Base-by-base conservation (phyloP, 2,329 filamentous ascomycete genomes). In the Ilyonectria sp. region DNA sequence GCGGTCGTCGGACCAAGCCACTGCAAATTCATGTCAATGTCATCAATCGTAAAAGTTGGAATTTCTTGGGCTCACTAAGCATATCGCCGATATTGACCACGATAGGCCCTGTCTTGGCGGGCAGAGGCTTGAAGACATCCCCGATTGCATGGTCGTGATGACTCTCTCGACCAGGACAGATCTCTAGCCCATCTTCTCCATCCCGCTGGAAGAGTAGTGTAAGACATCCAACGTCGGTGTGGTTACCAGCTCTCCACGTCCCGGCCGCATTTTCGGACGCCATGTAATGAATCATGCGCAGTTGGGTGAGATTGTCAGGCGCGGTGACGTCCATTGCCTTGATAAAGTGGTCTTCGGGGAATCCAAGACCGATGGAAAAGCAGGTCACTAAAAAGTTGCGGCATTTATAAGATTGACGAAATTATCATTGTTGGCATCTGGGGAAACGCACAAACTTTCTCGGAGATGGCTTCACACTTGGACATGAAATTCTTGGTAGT, bases 1-100 rank as follows among this genome's bases (percentile, higher is more conserved):
- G 11, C 85, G 81, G 72, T 88, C 86, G 68, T 88, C 86, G 8
- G 82, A 86, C 85, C 86, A 86, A 17, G 80, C 83, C 86, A 88
- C 87, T 23, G 88, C 6, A 17, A 4, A 9, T 26, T 3, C 15
- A 17, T 21, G 33, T 23, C 40, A 31, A 49, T n/a, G 40, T 40
- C 26, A 31, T 40, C 26, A 31, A 15, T n/a, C 6, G 19, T 26
- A 21, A 4, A 15, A 21, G 17, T 29, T 43, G 33, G 23, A n/a
- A 23, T 49, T 26, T 29, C 13, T 15, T 29, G 23, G 13, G 33
- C 50, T 15, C 60, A 77, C 77, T 71, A 11, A 70, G 61, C 86
- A 88, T 19, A 87, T 85, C 66, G 10, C 66, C 66, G 40, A 68
- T 68, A 33, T 68, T 68, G 57, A 65, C 61, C 10, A 68, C 66